Evolutionary conservation across 495 filamentous ascomycete genomes (phyloP), one percentile per base, ranked within the genome.

Genomic region (Hypoxylon trugodes): DNA sequence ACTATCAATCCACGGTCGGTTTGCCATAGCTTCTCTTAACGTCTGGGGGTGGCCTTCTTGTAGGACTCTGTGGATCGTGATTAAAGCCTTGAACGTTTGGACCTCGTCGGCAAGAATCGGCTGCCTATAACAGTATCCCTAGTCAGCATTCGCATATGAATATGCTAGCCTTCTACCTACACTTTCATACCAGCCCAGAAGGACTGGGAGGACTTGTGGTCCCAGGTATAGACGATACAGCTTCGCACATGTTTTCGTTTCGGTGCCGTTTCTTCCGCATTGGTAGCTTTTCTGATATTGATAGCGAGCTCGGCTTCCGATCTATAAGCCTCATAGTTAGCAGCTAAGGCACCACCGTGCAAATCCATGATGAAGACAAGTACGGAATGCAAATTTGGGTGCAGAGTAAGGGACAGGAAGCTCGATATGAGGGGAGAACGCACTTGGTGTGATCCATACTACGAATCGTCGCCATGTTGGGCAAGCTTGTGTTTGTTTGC

Each of bases 171-270:
- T 21, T 50, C 55, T 37, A 78, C 89, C 59, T 82, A 95, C 89
- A 98, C 95, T 87, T 98, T 98, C 88, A 98, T 96, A 72, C 92
- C 93, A 42, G 90, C 87, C 95, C 95, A 98, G 79, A 98, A 98
- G 69, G 92, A 92, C 67, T 87, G 82, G 36, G 94, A 97, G 61
- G 91, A 96, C 80, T 97, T 97, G 82, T 98, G 93, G 80, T 98
- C 95, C 95, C 95, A 98, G 54, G 95, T 98, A 74, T 98, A 98
- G 37, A 98, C 93, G 74, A 98, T 98, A 73, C 92, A 96, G 70
- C 90, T 92, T 58, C 95, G 89, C 59, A 98, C 95, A 92, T 98
- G 95, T 77, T 98, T 98, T 64, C 93, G 90, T 85, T 98, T 98
- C 32, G 94, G 94, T 19, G 94, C 94, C 4, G 92, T 91, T 79